Evolutionary conservation across 176 grass and related monocot species (phyloP).

Genomic region (Zea luxurians): DNA sequence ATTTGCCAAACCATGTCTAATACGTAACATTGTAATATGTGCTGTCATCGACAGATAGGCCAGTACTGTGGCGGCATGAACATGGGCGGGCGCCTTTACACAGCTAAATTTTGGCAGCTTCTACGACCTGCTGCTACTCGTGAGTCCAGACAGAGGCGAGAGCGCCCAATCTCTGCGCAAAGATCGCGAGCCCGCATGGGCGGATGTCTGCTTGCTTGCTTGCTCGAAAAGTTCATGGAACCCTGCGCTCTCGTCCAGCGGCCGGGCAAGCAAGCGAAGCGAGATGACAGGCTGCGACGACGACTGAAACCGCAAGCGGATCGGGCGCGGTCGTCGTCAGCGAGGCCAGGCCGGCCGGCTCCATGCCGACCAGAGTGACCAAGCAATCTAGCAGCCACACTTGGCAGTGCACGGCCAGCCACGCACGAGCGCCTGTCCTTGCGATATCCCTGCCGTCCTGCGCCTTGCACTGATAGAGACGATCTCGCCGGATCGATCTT

Average conservation of each 20-base stretch:
- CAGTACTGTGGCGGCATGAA: too few relatives aligned
- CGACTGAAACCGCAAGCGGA: not conserved
- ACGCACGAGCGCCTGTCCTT: not conserved
- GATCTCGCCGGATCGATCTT: not conserved
- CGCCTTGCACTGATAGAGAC: too few relatives aligned
- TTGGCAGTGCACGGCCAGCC: not conserved
- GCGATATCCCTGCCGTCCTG: not conserved
- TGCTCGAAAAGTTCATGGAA: conserved; percentile 34
- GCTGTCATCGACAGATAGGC: too few relatives aligned
- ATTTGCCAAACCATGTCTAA: too few relatives aligned
- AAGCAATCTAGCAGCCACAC: not conserved
- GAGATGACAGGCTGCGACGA: conserved; percentile 11
- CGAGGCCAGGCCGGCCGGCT: not conserved
- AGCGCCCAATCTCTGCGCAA: not conserved
- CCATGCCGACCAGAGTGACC: not conserved
- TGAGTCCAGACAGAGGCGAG: too few relatives aligned
- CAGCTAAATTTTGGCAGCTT: too few relatives aligned
- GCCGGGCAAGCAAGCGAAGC: not conserved
- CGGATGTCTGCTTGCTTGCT: conserved; percentile 14
- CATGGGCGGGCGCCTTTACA: too few relatives aligned
- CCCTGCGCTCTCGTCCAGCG: not conserved
- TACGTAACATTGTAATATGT: too few relatives aligned
- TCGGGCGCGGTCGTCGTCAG: not conserved
- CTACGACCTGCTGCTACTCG: too few relatives aligned
- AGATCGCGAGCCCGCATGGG: conserved; percentile 37